Evolutionary conservation across 495 filamentous ascomycete genomes (phyloP), one percentile per base, ranked within the genome.

Genomic region (Ramalina intermedia): DNA sequence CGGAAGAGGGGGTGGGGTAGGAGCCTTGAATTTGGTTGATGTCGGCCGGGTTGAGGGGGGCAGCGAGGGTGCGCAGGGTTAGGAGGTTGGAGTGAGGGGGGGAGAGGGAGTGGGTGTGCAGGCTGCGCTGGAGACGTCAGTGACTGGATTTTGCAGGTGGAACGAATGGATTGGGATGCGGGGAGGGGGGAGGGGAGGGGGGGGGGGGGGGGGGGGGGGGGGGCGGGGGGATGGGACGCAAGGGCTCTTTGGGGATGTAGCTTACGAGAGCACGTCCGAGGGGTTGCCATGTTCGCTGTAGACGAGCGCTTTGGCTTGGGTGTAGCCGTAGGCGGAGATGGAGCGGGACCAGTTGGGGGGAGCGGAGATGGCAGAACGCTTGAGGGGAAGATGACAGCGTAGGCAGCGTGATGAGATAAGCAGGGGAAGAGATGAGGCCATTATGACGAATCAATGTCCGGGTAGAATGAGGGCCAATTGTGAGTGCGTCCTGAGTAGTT

Each of bases 21-120:
- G 89, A 84, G 43, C 93, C 91, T 69, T 98, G 89, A 62, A 96
- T 81, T 63, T 85, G 79, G 70, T 96, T 98, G 54, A 99, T 84
- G 71, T 99, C 91, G 50, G 91, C 87, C 21, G 91, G 91, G 74
- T 99, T 99, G 59, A 96, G 81, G 42, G 91, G 88, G 1, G 86
- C 79, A 41, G 88, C 81, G 58, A 96, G 83, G 54, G 93, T 79
- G 57, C 79, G 79, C 43, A 86, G 67, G 43, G 76, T 83, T 37
- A 85, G 72, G 56, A 78, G 68, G 36, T 71, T 68, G 24, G 69
- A 68, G 55, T 79, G 71, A 26, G 76, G 70, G 7, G 87, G 80
- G 0, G 84, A 80, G 63, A 91, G 83, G 47, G 85, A 88, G 69
- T 90, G 78, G 4, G 73, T 81, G 71, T 94, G 86, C 6, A 94